Base-by-base conservation (phyloP, 2,329 filamentous ascomycete species). In the Alternaria solani region DNA sequence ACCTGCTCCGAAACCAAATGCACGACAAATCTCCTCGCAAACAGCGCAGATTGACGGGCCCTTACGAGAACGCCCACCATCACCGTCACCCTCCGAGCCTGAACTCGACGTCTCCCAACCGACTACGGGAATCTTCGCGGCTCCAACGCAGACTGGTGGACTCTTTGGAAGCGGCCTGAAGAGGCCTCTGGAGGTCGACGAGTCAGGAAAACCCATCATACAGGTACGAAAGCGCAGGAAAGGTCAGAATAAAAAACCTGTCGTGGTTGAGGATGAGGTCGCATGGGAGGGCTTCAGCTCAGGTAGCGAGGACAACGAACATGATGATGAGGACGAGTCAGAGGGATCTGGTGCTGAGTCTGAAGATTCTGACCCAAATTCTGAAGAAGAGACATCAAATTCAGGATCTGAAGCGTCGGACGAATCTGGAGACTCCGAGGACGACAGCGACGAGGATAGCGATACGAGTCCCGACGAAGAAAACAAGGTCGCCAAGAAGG, bases 111-210 rank as follows among this genome's bases (percentile, higher is more conserved):
- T 58, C 11, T 52, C 51, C 41, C 34, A 61, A 20, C 48, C 59
- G 5, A 14, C 41, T 7, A 14, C 36, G 2, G 25, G 61, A 2
- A 23, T 48, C 23, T 8, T 47, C 14, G 30, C 56, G 16, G 59
- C 58, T 18, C 14, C 64, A 25, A 47, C 46, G 32, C 51, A 58
- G 20, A 51, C 58, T 44, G 55, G 48, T 34, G 71, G 67, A 3
- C 51, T 67, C 7, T 80, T 87, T 54, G 95, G 95, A 20, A 90
- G 89, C 62, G 95, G 95, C 7, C 79, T 99, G 60, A 98, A 98
- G 77, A 86, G 94, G 42, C 93, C 94, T 1, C 82, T 99, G 11
- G 91, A 96, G 44, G 68, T 93, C 9, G 93, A 92, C 63, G 88
- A 92, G 1, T 88, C 90, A 59, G 93, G 94, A 7, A 88, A 88